phyloP scores from a whole-genome alignment of 352 stramenopile genomes.

The Pythium volutum region DNA sequence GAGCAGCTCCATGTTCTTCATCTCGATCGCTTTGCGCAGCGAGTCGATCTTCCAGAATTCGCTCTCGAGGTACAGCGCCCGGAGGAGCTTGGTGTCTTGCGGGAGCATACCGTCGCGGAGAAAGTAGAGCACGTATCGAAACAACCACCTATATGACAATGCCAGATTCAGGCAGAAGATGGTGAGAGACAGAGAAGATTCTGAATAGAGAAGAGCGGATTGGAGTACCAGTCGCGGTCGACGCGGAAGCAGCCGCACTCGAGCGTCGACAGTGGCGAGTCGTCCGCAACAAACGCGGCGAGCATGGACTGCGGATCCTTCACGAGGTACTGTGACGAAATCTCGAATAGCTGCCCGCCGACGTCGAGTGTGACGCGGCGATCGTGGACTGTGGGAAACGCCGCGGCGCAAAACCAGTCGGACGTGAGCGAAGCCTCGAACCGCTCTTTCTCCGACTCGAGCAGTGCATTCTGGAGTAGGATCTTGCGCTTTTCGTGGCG shows the following conservation, averaged over 20 bases:
- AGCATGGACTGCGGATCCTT: constrained; percentile 66
- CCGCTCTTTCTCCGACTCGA: constrained; percentile 69
- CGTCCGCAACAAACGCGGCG: constrained; percentile 56
- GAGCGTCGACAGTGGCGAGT: constrained; percentile 53
- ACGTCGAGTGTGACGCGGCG: constrained; percentile 61
- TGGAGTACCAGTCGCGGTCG: constrained; percentile 58
- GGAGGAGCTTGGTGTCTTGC: constrained; percentile 59
- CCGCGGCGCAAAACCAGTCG: constrained; percentile 69
- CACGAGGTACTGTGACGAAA: constrained; percentile 41
- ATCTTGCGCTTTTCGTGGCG: constrained; percentile 76
- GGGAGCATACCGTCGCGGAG: constrained; percentile 72
- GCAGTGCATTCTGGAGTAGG: constrained; percentile 65
- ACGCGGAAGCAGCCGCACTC: constrained; percentile 73
- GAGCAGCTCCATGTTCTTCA: constrained; percentile 63
- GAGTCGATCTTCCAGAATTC: constrained; percentile 85
- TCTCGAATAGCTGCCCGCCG: constrained; percentile 69
- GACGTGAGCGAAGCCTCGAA: constrained; percentile 64
- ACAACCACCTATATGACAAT: constrained; percentile 46
- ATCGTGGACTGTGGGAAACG: constrained; percentile 47
- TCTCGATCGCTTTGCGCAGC: constrained; percentile 70
- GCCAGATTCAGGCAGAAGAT: too few relatives aligned
- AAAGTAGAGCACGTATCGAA: constrained; percentile 76
- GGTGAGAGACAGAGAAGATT: background rate
- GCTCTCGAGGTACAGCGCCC: constrained; percentile 69
- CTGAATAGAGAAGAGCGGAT: background rate